phyloP scores from a whole-genome alignment of 768 basidiomycete species.

The Erythrobasidium yunnanense region DNA sequence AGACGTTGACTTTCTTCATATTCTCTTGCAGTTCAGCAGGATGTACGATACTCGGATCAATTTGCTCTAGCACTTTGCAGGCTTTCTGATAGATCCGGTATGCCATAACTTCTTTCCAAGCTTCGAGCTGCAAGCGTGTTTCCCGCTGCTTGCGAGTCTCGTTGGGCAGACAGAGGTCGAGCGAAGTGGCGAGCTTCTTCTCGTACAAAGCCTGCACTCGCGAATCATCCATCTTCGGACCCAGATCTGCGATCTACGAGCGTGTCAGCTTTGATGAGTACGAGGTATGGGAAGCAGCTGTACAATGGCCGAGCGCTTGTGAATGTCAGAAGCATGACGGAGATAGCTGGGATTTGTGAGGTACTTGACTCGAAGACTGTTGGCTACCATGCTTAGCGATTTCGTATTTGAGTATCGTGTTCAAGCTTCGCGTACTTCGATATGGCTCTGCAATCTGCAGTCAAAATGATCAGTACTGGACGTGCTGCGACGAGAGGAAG shows the following conservation, averaged over 20 bases:
- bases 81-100: background rate
- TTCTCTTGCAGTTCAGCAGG: background rate
- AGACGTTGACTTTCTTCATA: background rate
- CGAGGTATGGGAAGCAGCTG: background rate
- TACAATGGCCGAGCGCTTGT: slow-evolving; percentile 3
- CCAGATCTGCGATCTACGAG: background rate
- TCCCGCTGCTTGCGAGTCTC: background rate
- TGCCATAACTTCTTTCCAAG: background rate
- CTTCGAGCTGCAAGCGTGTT: background rate
- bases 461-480: background rate
- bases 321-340: background rate
- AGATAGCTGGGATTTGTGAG: slow-evolving; percentile 6
- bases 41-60: slow-evolving; percentile 1
- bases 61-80: background rate
- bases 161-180: background rate
- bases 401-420: too few relatives aligned
- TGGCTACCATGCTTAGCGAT: background rate
- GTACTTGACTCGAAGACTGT: background rate
- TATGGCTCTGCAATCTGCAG: background rate
- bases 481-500: background rate
- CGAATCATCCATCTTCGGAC: background rate
- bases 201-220: background rate
- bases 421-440: background rate
- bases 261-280: too few relatives aligned
- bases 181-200: background rate